Evolutionary conservation across 2,329 filamentous ascomycete species (phyloP).

Genomic region (Fusarium buharicum): DNA sequence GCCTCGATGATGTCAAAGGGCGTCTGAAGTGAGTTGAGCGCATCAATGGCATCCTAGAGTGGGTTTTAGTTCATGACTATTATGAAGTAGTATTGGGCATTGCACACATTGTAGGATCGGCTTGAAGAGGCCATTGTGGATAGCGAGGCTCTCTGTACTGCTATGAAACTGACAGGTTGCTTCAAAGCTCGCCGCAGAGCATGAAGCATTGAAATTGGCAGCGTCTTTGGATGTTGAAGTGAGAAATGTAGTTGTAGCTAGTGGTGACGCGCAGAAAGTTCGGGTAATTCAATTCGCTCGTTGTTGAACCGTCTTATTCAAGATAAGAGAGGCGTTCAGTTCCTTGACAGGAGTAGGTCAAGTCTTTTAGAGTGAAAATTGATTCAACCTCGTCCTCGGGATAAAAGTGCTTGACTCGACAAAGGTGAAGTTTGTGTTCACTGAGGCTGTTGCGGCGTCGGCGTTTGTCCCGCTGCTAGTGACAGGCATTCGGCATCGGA

Average conservation of each 20-base stretch:
- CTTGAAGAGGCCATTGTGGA: slow-evolving; percentile 46
- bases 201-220: slow-evolving; percentile 48
- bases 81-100: neutral
- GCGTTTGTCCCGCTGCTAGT: slow-evolving; percentile 25
- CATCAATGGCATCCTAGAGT: slow-evolving; percentile 80
- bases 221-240: slow-evolving; percentile 6
- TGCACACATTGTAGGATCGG: slow-evolving; percentile 51
- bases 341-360: neutral
- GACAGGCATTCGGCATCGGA: slow-evolving; percentile 20
- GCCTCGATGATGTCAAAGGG: slow-evolving; percentile 85
- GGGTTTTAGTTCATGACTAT: slow-evolving; percentile 13
- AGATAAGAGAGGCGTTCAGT: neutral
- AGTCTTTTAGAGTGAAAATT: neutral
- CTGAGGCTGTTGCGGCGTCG: slow-evolving; percentile 21
- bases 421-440: slow-evolving; percentile 3
- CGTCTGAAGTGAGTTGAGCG: slow-evolving; percentile 90
- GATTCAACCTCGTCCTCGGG: too few relatives aligned
- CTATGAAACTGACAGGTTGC: slow-evolving; percentile 38
- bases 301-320: neutral
- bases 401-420: neutral
- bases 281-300: slow-evolving; percentile 45
- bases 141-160: slow-evolving; percentile 18
- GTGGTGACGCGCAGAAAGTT: slow-evolving; percentile 41
- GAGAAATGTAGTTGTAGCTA: slow-evolving; percentile 7
- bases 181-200: slow-evolving; percentile 44